These are phyloP conservation scores for Cutaneotrichosporon sp. DNA, from an alignment of 1,284 basidiomycete genomes.

Conservation along the genomic window DNA sequence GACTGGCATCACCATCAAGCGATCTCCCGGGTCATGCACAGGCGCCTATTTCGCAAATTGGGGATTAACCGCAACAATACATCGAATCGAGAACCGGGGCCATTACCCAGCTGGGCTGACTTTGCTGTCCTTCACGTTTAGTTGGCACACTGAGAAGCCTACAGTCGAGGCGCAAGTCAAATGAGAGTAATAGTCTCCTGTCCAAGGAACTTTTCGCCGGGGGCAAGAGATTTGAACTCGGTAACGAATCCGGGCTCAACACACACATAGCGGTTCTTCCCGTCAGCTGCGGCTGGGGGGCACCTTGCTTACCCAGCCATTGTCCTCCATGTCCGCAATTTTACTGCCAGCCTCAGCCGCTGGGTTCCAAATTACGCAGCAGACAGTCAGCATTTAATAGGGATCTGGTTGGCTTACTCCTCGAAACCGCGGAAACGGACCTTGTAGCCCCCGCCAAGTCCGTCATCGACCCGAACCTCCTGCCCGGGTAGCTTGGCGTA, in stretches of 20 bases:
- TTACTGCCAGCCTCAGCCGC: constrained; percentile 61
- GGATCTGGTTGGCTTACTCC: constrained; percentile 51
- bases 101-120: too few species aligned
- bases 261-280: constrained; percentile 70
- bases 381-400: background rate
- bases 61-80: too few species aligned
- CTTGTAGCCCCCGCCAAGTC: constrained; percentile 48
- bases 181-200: constrained; percentile 58
- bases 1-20: too few species aligned
- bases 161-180: constrained; percentile 19
- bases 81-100: too few species aligned
- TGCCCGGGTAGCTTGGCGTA: constrained; percentile 38
- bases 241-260: constrained; percentile 77
- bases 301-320: constrained; percentile 64
- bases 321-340: constrained; percentile 77
- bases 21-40: too few species aligned
- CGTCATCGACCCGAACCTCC: constrained; percentile 37
- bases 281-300: constrained; percentile 3
- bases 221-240: constrained; percentile 51
- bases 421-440: constrained; percentile 59
- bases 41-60: too few species aligned
- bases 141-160: background rate
- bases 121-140: too few species aligned
- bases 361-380: constrained; percentile 70
- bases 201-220: constrained; percentile 67